Conservation (phyloP, 306 rosid species). For the Lathyrus sativus region DNA sequence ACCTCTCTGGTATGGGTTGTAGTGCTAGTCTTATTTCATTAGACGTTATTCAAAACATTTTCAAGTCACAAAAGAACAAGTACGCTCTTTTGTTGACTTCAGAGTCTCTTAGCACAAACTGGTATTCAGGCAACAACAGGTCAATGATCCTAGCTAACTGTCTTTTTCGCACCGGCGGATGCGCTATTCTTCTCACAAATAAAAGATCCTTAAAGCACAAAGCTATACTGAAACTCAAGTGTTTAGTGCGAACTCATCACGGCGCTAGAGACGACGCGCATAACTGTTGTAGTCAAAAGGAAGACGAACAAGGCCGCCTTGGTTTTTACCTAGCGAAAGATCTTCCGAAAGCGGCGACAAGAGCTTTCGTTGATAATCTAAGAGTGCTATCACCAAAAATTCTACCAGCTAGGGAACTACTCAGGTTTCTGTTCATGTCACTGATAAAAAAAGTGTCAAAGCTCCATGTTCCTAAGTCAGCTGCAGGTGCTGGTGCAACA, state of each 20-base stretch:
- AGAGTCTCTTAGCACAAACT: slow-evolving; percentile 76
- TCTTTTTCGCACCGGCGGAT: slow-evolving; percentile 73
- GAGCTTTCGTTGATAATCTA: slow-evolving; percentile 79
- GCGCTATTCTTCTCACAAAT: slow-evolving; percentile 69
- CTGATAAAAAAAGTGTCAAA: slow-evolving; percentile 39
- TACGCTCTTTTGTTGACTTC: slow-evolving; percentile 78
- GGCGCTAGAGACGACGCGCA: slow-evolving; percentile 76
- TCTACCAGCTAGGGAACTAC: slow-evolving; percentile 67
- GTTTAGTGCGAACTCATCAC: slow-evolving; percentile 75
- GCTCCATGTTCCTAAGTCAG: neutral
- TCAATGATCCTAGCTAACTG: slow-evolving; percentile 84
- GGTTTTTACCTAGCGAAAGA: slow-evolving; percentile 68
- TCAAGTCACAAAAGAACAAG: slow-evolving; percentile 59
- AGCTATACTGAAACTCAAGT: slow-evolving; percentile 56
- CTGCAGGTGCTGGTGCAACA: neutral
- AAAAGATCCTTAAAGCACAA: slow-evolving; percentile 49
- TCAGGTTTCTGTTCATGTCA: slow-evolving; percentile 48
- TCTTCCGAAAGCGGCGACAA: slow-evolving; percentile 85
- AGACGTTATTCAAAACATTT: slow-evolving; percentile 53
- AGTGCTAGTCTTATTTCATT: slow-evolving; percentile 78
- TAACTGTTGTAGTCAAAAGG: slow-evolving; percentile 69
- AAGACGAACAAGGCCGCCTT: slow-evolving; percentile 59
- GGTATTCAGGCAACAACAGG: slow-evolving; percentile 79
- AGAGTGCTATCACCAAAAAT: slow-evolving; percentile 69
- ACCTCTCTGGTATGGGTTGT: slow-evolving; percentile 93